Percentiles rank a stretch among this genome's conserved stretches.
phyloP scores from a whole-genome alignment of 2,329 filamentous ascomycete genomes.

The Fusarium incarnatum region DNA sequence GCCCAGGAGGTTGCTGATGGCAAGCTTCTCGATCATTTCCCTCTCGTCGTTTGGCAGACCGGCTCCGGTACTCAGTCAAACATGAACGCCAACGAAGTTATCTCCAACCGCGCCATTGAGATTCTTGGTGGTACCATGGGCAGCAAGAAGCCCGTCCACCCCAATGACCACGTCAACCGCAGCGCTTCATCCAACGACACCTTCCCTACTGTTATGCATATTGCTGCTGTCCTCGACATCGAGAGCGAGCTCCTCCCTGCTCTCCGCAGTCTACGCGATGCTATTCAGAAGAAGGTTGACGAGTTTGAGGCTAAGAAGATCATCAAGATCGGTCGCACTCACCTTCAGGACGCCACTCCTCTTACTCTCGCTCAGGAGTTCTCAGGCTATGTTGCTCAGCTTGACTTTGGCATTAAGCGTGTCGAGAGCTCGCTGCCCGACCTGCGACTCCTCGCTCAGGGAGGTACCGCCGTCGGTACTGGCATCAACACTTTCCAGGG shows the following conservation, averaged over 20 bases:
- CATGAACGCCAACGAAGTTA: slow-evolving; percentile 99
- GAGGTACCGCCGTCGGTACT: slow-evolving; percentile 95
- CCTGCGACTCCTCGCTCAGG: slow-evolving; percentile 88
- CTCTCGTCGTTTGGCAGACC: slow-evolving; percentile 98
- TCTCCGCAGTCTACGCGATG: slow-evolving; percentile 82
- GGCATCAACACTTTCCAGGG: slow-evolving; percentile 98
- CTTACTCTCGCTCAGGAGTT: slow-evolving; percentile 97
- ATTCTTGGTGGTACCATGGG: slow-evolving; percentile 95
- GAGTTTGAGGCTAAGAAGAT: slow-evolving; percentile 87
- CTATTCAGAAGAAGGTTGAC: slow-evolving; percentile 88
- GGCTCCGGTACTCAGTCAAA: slow-evolving; percentile 98
- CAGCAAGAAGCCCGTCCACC: slow-evolving; percentile 97
- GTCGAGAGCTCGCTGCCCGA: slow-evolving; percentile 86
- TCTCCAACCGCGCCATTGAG: slow-evolving; percentile 98
- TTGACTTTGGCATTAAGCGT: slow-evolving; percentile 89
- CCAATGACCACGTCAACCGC: slow-evolving; percentile 99
- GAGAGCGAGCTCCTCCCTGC: slow-evolving; percentile 87
- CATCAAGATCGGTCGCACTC: slow-evolving; percentile 98
- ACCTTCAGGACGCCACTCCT: slow-evolving; percentile 96
- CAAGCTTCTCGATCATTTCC: slow-evolving; percentile 97
- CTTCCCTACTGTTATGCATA: slow-evolving; percentile 99
- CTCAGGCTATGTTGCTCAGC: slow-evolving; percentile 95
- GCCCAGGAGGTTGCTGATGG: slow-evolving; percentile 92
- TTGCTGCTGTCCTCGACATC: slow-evolving; percentile 93
- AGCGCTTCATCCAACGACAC: slow-evolving; percentile 98